A percentile compares a stretch with the other conserved stretches of the same genome.
Evolutionary conservation across 2,329 filamentous ascomycete species (phyloP).

Genomic region (Aspergillus sp.): DNA sequence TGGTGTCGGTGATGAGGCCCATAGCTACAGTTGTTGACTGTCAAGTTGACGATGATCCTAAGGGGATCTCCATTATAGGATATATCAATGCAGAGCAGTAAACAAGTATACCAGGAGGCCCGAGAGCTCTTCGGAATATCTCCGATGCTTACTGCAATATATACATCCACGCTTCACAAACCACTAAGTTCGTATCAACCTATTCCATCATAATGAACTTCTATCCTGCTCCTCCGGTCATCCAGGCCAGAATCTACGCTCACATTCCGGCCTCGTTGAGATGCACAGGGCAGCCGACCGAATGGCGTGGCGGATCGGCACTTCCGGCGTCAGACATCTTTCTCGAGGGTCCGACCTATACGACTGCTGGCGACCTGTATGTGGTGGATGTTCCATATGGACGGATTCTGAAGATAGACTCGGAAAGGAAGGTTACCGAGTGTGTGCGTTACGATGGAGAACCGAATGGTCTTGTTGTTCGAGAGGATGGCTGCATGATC

Average conservation of each 20-base stretch:
- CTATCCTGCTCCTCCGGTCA: conserved; percentile 11
- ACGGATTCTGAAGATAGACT: conserved; percentile 31
- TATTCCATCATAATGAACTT: conserved; percentile 11
- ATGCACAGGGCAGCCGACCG: conserved; percentile 26
- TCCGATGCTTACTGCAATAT: too few relatives aligned
- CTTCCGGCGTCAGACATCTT: conserved; percentile 34
- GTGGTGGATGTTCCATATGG: conserved; percentile 40
- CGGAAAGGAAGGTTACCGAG: conserved; percentile 23
- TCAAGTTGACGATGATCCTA: too few relatives aligned
- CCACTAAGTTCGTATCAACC: not conserved
- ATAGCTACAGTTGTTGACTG: conserved; percentile 4
- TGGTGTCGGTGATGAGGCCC: conserved; percentile 15
- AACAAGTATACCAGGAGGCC: too few relatives aligned
- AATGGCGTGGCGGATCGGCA: conserved; percentile 34
- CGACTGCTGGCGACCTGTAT: conserved; percentile 30
- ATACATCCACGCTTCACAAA: too few relatives aligned
- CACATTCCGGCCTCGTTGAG: conserved; percentile 33
- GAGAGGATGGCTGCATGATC: conserved; percentile 28
- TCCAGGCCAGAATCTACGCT: conserved; percentile 32
- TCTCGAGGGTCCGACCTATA: conserved; percentile 34
- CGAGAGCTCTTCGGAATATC: too few relatives aligned
- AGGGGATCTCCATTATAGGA: too few relatives aligned
- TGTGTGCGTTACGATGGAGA: conserved; percentile 37
- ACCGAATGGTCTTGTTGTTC: conserved; percentile 36
- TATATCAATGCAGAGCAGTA: too few relatives aligned